A percentile compares a stretch with the other conserved stretches of the same genome.
Conservation (phyloP, 2,329 filamentous ascomycete genomes). For the Neospermospora avenae region DNA sequence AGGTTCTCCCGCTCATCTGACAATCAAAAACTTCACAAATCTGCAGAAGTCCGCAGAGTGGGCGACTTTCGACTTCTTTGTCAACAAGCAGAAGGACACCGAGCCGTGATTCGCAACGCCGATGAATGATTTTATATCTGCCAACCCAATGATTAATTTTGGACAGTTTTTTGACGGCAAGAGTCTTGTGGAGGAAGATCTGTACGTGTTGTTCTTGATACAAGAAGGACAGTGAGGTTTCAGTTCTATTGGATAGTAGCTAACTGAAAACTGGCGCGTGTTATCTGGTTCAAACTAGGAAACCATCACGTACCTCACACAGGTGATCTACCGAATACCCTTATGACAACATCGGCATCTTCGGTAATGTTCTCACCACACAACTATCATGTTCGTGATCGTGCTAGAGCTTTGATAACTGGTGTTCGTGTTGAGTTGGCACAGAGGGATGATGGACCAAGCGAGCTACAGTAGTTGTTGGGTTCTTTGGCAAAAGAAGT, state of each 20-base stretch:
- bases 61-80: neutral
- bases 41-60: neutral
- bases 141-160: slow-evolving; percentile 37
- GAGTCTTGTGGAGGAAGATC: slow-evolving; percentile 41
- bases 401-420: slow-evolving; percentile 37
- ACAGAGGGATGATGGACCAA: too few species aligned
- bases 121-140: neutral
- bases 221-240: too few species aligned
- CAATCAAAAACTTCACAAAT: neutral
- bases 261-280: too few species aligned
- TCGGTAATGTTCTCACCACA: neutral
- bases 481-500: too few species aligned
- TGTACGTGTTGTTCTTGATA: neutral
- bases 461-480: too few species aligned
- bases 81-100: neutral
- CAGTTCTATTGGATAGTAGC: too few species aligned
- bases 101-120: neutral
- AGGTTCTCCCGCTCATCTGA: neutral
- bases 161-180: slow-evolving; percentile 42
- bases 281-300: slow-evolving; percentile 53
- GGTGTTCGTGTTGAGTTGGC: too few species aligned
- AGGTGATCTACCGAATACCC: slow-evolving; percentile 50
- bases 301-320: slow-evolving; percentile 58
- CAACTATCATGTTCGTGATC: neutral
- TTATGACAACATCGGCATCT: slow-evolving; percentile 1